Conservation (phyloP, 2,329 filamentous ascomycete genomes). For the Thyridium curvatum region DNA sequence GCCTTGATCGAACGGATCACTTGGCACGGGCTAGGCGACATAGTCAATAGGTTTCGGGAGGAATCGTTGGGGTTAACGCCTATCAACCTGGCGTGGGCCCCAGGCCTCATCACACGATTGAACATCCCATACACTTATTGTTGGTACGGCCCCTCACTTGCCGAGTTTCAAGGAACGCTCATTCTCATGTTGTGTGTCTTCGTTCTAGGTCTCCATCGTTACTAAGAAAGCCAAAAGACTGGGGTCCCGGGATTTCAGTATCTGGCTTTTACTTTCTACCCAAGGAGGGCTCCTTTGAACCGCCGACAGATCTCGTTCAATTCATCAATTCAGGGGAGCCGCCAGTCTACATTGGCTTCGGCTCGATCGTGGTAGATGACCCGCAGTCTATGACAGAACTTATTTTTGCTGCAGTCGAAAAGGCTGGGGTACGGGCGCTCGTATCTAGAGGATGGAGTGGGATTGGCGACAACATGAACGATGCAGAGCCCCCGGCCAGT, state of each 20-base stretch:
- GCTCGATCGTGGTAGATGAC: conserved; percentile 68
- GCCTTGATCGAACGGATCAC: conserved; percentile 78
- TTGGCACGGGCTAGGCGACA: conserved; percentile 80
- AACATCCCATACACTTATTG: conserved; percentile 71
- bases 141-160: too few relatives aligned
- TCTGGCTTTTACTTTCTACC: conserved; percentile 74
- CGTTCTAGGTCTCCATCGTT: too few relatives aligned
- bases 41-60: conserved; percentile 68
- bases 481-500: conserved; percentile 47
- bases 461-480: conserved; percentile 55
- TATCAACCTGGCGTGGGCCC: conserved; percentile 69
- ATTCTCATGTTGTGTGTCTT: too few relatives aligned
- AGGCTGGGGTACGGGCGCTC: conserved; percentile 61
- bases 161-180: too few relatives aligned
- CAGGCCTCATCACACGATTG: conserved; percentile 62
- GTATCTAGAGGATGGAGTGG: conserved; percentile 72
- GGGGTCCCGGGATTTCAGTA: conserved; percentile 62
- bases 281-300: conserved; percentile 53
- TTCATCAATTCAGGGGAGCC: conserved; percentile 51
- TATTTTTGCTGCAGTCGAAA: conserved; percentile 63
- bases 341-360: conserved; percentile 69
- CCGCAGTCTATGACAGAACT: conserved; percentile 59
- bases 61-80: conserved; percentile 64
- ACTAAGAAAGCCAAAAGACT: too few relatives aligned
- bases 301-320: conserved; percentile 44